Base-by-base conservation (phyloP, 148 eudicot genomes). In the Amaranthus palmeri region DNA sequence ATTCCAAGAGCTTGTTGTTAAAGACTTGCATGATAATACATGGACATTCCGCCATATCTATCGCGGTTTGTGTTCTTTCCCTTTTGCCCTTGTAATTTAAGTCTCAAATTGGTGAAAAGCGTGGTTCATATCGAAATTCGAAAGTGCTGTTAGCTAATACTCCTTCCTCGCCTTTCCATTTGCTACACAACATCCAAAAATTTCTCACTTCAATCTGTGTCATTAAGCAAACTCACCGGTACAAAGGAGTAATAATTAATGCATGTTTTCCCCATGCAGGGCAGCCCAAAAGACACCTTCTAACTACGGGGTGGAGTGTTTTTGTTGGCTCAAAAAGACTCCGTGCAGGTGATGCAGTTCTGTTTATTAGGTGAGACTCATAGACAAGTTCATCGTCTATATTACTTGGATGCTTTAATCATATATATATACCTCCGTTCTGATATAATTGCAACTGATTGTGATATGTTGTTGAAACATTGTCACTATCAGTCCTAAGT, bases 41-140 rank as follows among this genome's bases (percentile, higher is more conserved):
- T 95, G 99, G 99, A 95, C 99, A 52, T 95, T 95, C 76, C 91
- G 99, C 62, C 99, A 95, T 75, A 92, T 95, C 57, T 95, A 95
- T 79, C 97, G 99, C 15, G 99, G 99, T 95, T 68, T 61, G 80
- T 67, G 53, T 53, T 61, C 65, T 54, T 73, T 53, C 1, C 60
- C 52, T 52, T 66, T 3, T 70, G 50, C 55, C 12, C 9, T 70
- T 4, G 49, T 61, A 11, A 13, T 62, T 59, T 74, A 46, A 41
- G 13, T 73, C 14, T 59, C 56, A 10, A 61, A 46, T 45, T 18
- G 18, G 17, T 47, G 46, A 74, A 53, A 62, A 10, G 36, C 36
- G 36, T 25, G 36, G 44, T 65, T 65, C 36, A 51, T 54, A 18
- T 69, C 54, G 3, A n/a, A 64, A 45, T 8, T 15, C 15, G 10